Conservation (phyloP, 495 filamentous ascomycete genomes). For the Xylaria bambusicola region DNA sequence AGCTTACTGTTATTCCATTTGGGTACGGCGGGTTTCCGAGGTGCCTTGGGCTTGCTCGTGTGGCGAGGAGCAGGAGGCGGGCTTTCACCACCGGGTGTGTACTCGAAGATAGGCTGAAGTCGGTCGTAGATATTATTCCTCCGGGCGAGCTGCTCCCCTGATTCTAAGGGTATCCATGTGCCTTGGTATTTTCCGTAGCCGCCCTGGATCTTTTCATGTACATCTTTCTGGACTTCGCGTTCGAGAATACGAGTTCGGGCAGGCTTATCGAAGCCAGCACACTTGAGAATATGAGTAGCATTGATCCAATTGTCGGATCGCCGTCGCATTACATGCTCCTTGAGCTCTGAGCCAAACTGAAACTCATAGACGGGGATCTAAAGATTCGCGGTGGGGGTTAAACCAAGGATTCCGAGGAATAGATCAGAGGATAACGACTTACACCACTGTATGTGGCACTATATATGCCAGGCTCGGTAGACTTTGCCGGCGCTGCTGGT, state of each 20-base stretch:
- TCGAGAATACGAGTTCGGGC: slow-evolving; percentile 92
- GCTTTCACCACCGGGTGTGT: slow-evolving; percentile 76
- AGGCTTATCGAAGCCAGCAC: slow-evolving; percentile 70
- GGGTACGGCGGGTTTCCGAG: slow-evolving; percentile 60
- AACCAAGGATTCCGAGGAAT: slow-evolving; percentile 25
- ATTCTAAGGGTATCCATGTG: slow-evolving; percentile 91
- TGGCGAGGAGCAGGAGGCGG: slow-evolving; percentile 95
- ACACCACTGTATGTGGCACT: slow-evolving; percentile 95
- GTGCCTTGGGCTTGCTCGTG: slow-evolving; percentile 71
- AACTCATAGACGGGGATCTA: slow-evolving; percentile 91
- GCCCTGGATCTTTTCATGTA: slow-evolving; percentile 96
- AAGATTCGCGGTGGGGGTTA: slow-evolving; percentile 33
- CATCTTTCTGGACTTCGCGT: slow-evolving; percentile 92
- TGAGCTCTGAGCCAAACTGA: slow-evolving; percentile 71
- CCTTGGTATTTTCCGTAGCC: slow-evolving; percentile 99
- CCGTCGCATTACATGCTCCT: slow-evolving; percentile 83
- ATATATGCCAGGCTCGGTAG: slow-evolving; percentile 58
- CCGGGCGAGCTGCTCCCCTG: slow-evolving; percentile 76
- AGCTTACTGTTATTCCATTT: slow-evolving; percentile 51
- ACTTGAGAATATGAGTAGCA: slow-evolving; percentile 94
- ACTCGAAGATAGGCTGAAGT: slow-evolving; percentile 86
- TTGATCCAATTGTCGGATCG: slow-evolving; percentile 89
- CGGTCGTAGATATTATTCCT: slow-evolving; percentile 83
- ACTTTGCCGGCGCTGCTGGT: slow-evolving; percentile 25
- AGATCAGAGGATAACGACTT: slow-evolving; percentile 37